Base-by-base conservation (phyloP, 2,329 filamentous ascomycete genomes). In the Talaromyces sp. region DNA sequence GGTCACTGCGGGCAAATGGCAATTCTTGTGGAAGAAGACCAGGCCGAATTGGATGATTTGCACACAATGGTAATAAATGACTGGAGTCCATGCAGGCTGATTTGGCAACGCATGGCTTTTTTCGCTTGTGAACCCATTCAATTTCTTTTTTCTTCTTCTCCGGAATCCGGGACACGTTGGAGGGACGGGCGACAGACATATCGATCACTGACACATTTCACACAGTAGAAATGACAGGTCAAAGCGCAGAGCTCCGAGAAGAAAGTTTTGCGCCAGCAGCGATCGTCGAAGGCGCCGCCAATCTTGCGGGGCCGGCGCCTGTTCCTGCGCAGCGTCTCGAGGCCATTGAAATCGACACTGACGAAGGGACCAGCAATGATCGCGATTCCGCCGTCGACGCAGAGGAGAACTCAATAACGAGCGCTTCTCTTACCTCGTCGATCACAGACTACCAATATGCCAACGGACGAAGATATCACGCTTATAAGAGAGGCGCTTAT, bases 401-500 rank as follows among this genome's bases (percentile, higher is more conserved):
- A 5, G 57, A 56, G 3, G 46, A 24, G 6, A 35, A 26, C 12
- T 59, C 57, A 17, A 59, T 27, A 6, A 59, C 52, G 1, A 60
- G 54, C 26, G 51, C 59, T 7, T 60, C 59, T 3, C 24, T 57
- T 14, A 8, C 38, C 14, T 60, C 59, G 27, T 60, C 54, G 1
- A 54, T 60, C 43, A 27, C 19, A 19, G 48, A 58, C 50, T 58
- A 58, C n/a, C 29, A 54, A 26, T 54, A 58, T 27, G 50, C 32
- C 1, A 58, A 61, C 52, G 59, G 55, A 9, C 54, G 59, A 14
- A 43, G 54, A 12, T 61, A 61, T 27, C 59, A 61, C 27, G 55
- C 54, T 8, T 61, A 61, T 31, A 56, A 59, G 27, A 46, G 54
- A 9, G 58, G 52, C 24, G 53, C 52, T 9, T 56, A 57, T 32